A percentile compares a stretch with the other conserved stretches of the same genome.
Evolutionary conservation across 75 land plant genomes (phyloP).

Genomic region (Ceratopteris richardii): DNA sequence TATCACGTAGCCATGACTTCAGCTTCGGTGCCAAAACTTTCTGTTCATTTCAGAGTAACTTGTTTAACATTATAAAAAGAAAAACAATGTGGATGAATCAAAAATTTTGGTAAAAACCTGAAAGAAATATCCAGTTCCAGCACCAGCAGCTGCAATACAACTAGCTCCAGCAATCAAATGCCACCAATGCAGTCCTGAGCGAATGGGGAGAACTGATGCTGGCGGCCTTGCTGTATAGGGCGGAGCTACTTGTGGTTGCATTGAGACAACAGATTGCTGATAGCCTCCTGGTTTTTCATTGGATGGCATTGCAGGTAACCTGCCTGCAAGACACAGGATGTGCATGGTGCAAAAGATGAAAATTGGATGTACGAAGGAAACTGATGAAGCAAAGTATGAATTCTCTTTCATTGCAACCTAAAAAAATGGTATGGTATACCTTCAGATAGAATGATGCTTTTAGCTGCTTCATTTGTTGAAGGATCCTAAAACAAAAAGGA

Average conservation of each 20-base stretch:
- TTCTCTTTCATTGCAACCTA: not conserved
- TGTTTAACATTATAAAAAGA: too few species aligned
- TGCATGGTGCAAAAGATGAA: not conserved
- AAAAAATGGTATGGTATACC: not conserved
- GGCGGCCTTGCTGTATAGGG: conserved; percentile 17
- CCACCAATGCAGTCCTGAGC: conserved; percentile 40
- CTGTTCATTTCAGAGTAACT: conserved; percentile 13
- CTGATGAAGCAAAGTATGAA: not conserved
- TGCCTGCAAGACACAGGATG: not conserved
- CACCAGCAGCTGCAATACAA: conserved; percentile 46
- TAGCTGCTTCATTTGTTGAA: not conserved
- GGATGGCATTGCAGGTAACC: not conserved
- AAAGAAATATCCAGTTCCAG: conserved; percentile 58
- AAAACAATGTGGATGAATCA: too few species aligned
- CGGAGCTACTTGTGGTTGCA: conserved; percentile 13
- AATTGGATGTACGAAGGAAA: not conserved
- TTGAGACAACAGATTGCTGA: not conserved
- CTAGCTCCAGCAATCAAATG: conserved; percentile 50
- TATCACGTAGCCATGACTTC: conserved; percentile 55
- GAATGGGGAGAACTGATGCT: not conserved
- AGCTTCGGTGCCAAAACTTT: conserved; percentile 45
- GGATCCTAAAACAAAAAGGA: not conserved
- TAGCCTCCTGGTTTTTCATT: not conserved
- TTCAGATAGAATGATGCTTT: not conserved
- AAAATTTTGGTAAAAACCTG: conserved; percentile 28